Conservation (phyloP, 345 rosid species). For the Brassica cretica region DNA sequence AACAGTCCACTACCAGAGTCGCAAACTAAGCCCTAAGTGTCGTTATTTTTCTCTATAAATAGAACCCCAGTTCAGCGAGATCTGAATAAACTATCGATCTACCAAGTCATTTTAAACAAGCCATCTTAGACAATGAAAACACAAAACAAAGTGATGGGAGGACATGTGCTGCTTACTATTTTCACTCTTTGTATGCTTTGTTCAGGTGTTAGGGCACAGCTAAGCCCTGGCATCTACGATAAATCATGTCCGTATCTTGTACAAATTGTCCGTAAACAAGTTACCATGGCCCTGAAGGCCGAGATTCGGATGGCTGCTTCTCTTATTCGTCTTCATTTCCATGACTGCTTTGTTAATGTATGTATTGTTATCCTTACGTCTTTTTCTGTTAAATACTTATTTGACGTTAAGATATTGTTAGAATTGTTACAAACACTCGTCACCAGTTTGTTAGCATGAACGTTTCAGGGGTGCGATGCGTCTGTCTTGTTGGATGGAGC, state of each 20-base stretch:
- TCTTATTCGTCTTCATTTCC: slow-evolving; percentile 49
- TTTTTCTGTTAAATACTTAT: not conserved
- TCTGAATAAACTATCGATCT: slow-evolving; percentile 7
- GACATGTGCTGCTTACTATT: slow-evolving; percentile 26
- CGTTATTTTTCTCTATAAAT: slow-evolving; percentile 36
- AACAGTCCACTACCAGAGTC: slow-evolving; percentile 16
- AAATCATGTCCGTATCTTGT: slow-evolving; percentile 52
- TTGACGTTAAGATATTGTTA: not conserved
- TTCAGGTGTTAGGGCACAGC: slow-evolving; percentile 49
- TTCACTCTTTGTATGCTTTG: slow-evolving; percentile 37
- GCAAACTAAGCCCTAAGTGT: not conserved
- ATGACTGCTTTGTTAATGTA: slow-evolving; percentile 78
- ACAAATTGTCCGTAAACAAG: slow-evolving; percentile 48
- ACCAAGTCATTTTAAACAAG: slow-evolving; percentile 13
- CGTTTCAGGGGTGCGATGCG: slow-evolving; percentile 62
- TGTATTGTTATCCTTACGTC: slow-evolving; percentile 11
- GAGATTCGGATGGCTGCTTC: slow-evolving; percentile 79
- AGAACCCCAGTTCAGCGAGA: not conserved
- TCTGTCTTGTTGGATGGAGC: slow-evolving; percentile 62
- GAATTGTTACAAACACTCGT: not conserved
- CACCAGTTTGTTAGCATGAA: not conserved
- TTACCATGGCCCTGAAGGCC: slow-evolving; percentile 49
- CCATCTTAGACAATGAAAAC: slow-evolving; percentile 35
- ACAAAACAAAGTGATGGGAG: not conserved
- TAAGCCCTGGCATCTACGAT: slow-evolving; percentile 48